These are phyloP conservation scores for Cubamyces sp. DNA, from an alignment of 768 basidiomycete species.

Conservation along the genomic window DNA sequence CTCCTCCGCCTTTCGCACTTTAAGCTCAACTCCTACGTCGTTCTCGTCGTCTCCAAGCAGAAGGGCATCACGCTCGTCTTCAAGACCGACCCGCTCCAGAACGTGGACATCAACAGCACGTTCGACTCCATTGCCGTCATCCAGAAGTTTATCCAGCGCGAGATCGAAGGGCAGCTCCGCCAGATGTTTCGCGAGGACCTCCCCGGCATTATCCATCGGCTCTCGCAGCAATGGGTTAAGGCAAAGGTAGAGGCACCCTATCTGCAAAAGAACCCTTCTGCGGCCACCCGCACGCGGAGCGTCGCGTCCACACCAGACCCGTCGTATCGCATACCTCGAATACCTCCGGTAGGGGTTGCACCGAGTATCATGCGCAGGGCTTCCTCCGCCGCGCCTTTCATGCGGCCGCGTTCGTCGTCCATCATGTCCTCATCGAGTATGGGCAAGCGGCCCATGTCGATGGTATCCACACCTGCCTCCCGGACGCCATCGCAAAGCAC, in stretches of 20 bases:
- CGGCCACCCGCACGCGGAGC: conserved; percentile 19
- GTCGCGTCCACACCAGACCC: conserved; percentile 27
- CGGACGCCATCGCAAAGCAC: conserved; percentile 7
- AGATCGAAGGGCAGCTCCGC: conserved; percentile 94
- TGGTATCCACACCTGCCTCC: conserved; percentile 13
- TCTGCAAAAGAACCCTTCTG: conserved; percentile 51
- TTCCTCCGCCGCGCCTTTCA: conserved; percentile 16
- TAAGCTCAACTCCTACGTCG: conserved; percentile 92
- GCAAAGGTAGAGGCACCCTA: conserved; percentile 94
- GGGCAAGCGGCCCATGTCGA: conserved; percentile 28
- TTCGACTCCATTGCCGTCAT: conserved; percentile 99
- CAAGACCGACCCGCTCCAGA: conserved; percentile 98
- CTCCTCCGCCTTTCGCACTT: conserved; percentile 95
- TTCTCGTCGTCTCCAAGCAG: conserved; percentile 95
- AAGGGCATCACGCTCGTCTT: conserved; percentile 99
- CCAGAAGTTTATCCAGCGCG: conserved; percentile 95
- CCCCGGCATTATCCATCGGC: conserved; percentile 93
- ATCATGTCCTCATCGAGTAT: conserved; percentile 28
- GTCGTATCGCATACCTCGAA: conserved; percentile 24
- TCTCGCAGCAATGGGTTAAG: conserved; percentile 95
- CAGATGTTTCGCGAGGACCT: conserved; percentile 99
- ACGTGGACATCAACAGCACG: conserved; percentile 96
- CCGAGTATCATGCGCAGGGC: conserved; percentile 22
- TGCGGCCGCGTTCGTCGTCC: conserved; percentile 30
- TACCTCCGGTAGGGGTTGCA: conserved; percentile 25